Evolutionary conservation across 78 protist genomes (phyloP).

Genomic region (Dictyostelium intermedium): DNA sequence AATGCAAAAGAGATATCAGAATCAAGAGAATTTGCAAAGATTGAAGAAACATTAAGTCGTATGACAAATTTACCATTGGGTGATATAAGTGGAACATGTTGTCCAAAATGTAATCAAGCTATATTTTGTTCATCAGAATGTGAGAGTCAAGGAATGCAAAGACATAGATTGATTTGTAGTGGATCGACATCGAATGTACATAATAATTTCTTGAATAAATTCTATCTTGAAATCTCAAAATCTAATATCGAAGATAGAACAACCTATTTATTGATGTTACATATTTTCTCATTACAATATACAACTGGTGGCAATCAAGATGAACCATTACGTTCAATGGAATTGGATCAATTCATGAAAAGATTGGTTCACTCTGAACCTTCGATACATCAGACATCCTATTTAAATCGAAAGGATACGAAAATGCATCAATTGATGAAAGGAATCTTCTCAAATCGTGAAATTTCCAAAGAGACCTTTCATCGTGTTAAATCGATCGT

Average conservation of each 20-base stretch:
- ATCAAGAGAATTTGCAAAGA: constrained; percentile 33
- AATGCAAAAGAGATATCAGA: neutral
- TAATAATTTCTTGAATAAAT: neutral
- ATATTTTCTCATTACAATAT: constrained; percentile 6
- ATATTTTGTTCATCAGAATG: constrained; percentile 28
- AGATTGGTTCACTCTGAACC: neutral
- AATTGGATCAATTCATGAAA: constrained; percentile 19
- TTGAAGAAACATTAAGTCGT: constrained; percentile 9
- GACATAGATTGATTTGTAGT: neutral
- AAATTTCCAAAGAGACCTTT: neutral
- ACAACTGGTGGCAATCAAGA: constrained; percentile 31
- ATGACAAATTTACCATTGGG: constrained; percentile 62
- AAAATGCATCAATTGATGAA: neutral
- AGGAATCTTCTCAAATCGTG: constrained; percentile 18
- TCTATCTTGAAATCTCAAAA: neutral
- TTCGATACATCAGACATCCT: neutral
- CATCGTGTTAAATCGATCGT: constrained; percentile 34
- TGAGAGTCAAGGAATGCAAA: neutral
- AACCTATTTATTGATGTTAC: neutral
- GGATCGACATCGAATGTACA: neutral
- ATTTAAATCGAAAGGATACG: neutral
- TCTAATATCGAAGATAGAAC: neutral
- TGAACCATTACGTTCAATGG: constrained; percentile 17
- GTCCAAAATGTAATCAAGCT: constrained; percentile 27
- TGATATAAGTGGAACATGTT: neutral